Conservation (phyloP, 2,329 filamentous ascomycete species). For the Ophiostoma pallidulum region DNA sequence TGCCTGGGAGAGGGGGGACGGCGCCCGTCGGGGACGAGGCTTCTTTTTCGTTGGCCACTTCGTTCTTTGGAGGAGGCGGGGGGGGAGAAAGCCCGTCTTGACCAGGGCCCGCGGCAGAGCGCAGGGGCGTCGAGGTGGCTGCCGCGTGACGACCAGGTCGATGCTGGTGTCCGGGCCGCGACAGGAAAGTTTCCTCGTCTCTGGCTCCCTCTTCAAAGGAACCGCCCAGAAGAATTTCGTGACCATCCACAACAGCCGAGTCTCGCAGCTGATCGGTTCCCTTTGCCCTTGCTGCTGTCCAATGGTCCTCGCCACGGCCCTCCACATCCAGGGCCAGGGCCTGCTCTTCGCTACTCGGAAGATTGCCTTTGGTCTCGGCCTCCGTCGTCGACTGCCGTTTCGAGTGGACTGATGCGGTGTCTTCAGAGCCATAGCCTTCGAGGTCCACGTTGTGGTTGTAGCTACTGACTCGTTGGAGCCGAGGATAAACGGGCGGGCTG, state of each 20-base stretch:
- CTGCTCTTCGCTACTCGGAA: slow-evolving; percentile 48
- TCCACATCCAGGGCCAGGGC: slow-evolving; percentile 66
- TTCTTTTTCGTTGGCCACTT: slow-evolving; percentile 30
- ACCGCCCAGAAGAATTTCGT: slow-evolving; percentile 61
- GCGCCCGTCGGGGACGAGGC: slow-evolving; percentile 58
- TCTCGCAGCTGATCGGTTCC: slow-evolving; percentile 59
- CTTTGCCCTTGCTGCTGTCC: slow-evolving; percentile 54
- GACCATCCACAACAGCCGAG: slow-evolving; percentile 55
- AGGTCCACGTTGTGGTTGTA: slow-evolving; percentile 69
- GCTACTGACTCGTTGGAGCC: slow-evolving; percentile 43
- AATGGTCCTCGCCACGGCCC: slow-evolving; percentile 67
- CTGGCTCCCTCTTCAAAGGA: slow-evolving; percentile 8
- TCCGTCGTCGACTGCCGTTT: slow-evolving; percentile 26
- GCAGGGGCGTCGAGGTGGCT: neutral
- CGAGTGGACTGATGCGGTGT: slow-evolving; percentile 31
- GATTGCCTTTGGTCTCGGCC: neutral
- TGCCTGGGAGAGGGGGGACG: slow-evolving; percentile 57
- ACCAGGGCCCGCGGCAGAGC: neutral
- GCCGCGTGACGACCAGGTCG: neutral
- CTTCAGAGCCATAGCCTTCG: slow-evolving; percentile 26
- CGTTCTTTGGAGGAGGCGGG: slow-evolving; percentile 44
- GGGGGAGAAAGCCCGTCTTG: slow-evolving; percentile 46
- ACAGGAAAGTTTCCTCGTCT: neutral
- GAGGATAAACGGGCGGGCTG: neutral
- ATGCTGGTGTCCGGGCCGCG: neutral